Conservation (phyloP, 2,329 filamentous ascomycete species). For the Fusarium graminum region DNA sequence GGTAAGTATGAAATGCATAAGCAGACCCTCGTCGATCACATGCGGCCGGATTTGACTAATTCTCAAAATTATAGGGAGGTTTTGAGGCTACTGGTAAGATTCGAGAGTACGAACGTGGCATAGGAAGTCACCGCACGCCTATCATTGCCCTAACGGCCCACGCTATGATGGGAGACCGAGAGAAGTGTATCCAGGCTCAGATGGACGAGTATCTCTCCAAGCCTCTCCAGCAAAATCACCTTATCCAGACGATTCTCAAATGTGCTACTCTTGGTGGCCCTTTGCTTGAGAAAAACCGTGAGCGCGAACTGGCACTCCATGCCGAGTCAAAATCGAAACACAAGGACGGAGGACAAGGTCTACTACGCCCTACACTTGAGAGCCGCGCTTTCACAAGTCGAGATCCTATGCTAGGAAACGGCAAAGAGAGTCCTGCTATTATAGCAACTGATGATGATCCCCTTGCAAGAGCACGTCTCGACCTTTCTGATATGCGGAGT, state of each 20-base stretch:
- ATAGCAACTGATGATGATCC: constrained; percentile 63
- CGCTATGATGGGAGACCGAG: constrained; percentile 97
- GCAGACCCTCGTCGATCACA: not conserved
- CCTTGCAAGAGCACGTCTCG: constrained; percentile 64
- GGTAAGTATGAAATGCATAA: constrained; percentile 64
- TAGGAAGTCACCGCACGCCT: constrained; percentile 84
- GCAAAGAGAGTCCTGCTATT: constrained; percentile 72
- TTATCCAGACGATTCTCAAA: constrained; percentile 97
- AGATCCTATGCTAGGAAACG: constrained; percentile 67
- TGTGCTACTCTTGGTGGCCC: constrained; percentile 92
- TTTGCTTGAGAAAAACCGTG: constrained; percentile 80
- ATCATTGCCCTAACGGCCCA: constrained; percentile 98
- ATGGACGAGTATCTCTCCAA: constrained; percentile 99
- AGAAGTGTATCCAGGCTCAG: constrained; percentile 97
- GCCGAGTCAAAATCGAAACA: constrained; percentile 62
- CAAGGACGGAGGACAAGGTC: constrained; percentile 54
- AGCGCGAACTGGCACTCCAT: constrained; percentile 68
- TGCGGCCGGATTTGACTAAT: constrained; percentile 52
- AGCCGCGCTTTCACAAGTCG: constrained; percentile 77
- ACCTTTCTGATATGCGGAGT: constrained; percentile 57
- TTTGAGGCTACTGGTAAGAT: constrained; percentile 98
- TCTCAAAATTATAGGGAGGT: constrained; percentile 73
- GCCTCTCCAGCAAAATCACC: constrained; percentile 93
- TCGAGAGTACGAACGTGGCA: constrained; percentile 89
- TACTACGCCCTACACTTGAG: constrained; percentile 61